Evolutionary conservation across 225 moss, liverwort and hornwort species (phyloP).

Genomic region (Physcomitrium patens): DNA sequence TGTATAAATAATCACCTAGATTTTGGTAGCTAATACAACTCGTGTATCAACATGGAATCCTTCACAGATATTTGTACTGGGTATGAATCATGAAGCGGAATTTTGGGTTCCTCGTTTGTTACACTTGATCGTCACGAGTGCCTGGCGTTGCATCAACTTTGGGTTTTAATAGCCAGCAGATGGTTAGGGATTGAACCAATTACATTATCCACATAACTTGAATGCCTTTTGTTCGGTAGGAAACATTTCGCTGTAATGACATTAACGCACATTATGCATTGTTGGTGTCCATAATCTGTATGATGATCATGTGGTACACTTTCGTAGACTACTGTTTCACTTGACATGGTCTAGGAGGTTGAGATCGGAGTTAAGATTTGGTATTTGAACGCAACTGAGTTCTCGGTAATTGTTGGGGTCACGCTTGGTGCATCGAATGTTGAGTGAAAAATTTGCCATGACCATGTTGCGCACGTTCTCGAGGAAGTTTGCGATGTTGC

Average conservation of each 20-base stretch:
- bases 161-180: neutral
- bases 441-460: too few species aligned
- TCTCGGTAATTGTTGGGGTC: too few species aligned
- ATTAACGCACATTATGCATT: neutral
- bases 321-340: neutral
- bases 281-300: neutral
- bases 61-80: conserved; percentile 2
- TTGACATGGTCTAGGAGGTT: neutral
- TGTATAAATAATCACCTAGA: too few species aligned
- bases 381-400: too few species aligned
- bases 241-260: rapidly evolving
- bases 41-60: neutral
- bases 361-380: too few species aligned
- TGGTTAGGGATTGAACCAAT: neutral
- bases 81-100: neutral
- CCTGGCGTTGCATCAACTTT: neutral
- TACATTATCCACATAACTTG: neutral
- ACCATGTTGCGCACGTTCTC: too few species aligned
- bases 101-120: neutral
- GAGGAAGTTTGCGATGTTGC: too few species aligned
- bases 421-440: too few species aligned
- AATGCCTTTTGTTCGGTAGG: rapidly evolving
- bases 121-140: rapidly evolving
- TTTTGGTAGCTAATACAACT: too few species aligned
- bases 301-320: too few species aligned